These are phyloP conservation scores for Ogataea degrootiae DNA, from an alignment of 805 yeast genomes.

Conservation along the genomic window DNA sequence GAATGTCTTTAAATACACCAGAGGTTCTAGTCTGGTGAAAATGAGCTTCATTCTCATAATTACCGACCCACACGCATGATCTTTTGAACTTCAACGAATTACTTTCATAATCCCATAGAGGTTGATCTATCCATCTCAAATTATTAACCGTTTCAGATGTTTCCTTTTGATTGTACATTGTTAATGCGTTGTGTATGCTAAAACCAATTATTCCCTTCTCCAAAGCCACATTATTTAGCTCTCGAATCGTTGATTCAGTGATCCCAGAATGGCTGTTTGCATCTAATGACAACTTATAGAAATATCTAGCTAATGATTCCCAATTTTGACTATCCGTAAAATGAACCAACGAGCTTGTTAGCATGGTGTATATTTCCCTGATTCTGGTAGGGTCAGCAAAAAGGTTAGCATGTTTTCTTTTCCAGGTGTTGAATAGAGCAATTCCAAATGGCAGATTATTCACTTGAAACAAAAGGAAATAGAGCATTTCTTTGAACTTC, in stretches of 20 bases:
- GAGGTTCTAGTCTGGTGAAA: no score
- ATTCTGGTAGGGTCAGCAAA: conserved; percentile 1
- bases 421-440: conserved; percentile 13
- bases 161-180: conserved; percentile 11
- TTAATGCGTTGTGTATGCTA: conserved; percentile 9
- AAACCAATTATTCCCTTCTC: conserved; percentile 1
- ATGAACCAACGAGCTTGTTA: conserved; percentile 12
- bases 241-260: neutral
- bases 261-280: conserved; percentile 1
- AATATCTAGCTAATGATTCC: conserved; percentile 13
- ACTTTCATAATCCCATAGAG: conserved; percentile 12
- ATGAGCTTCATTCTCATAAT: neutral
- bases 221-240: conserved; percentile 1
- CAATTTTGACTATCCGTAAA: conserved; percentile 15
- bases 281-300: conserved; percentile 13
- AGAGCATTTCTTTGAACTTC: conserved; percentile 7
- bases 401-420: conserved; percentile 1
- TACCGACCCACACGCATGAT: conserved; percentile 16
- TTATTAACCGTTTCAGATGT: conserved; percentile 5
- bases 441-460: conserved; percentile 18
- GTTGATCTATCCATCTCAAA: conserved; percentile 15
- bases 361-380: conserved; percentile 7
- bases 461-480: conserved; percentile 6
- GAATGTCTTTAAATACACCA: no score
- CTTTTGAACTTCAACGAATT: conserved; percentile 13